phyloP scores from a whole-genome alignment of 805 yeast species.

The Yamadazyma philogaea region DNA sequence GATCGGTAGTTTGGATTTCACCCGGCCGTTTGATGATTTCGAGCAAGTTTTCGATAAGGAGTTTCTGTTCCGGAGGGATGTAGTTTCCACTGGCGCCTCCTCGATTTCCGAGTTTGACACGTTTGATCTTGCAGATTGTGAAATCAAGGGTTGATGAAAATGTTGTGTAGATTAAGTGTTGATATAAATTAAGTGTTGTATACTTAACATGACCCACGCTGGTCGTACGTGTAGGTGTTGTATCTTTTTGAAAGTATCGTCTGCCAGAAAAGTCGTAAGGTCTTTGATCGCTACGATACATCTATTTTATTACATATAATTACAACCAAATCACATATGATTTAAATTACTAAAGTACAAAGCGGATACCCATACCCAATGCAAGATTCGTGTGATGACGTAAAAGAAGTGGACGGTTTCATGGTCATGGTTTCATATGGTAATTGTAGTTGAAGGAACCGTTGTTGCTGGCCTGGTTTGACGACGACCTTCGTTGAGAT shows the following conservation, averaged over 20 bases:
- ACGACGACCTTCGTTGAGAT: conserved; percentile 39
- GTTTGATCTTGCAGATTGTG: not conserved
- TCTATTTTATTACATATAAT: conserved; percentile 13
- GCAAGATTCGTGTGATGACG: conserved; percentile 1
- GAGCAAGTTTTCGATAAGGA: not conserved
- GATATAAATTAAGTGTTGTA: too few species aligned
- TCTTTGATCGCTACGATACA: not conserved
- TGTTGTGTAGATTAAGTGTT: too few species aligned
- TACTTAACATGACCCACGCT: too few species aligned
- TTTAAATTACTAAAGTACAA: conserved; percentile 10
- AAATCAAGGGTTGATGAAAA: not conserved
- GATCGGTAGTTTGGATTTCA: not conserved
- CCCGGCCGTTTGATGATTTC: not conserved
- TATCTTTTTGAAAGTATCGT: too few species aligned
- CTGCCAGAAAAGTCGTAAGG: too few species aligned
- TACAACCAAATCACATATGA: conserved; percentile 9
- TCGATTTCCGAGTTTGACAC: not conserved
- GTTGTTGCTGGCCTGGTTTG: conserved; percentile 15
- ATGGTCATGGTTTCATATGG: conserved; percentile 12
- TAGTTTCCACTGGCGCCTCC: not conserved
- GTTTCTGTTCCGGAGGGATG: not conserved
- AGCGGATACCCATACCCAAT: conserved; percentile 7
- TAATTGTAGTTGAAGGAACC: conserved; percentile 16
- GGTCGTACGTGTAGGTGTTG: too few species aligned
- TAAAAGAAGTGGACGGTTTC: too few species aligned